Evolutionary conservation across 2,329 filamentous ascomycete species (phyloP), one percentile per base, ranked within the genome.

Genomic region (Mycocentrospora acerina): DNA sequence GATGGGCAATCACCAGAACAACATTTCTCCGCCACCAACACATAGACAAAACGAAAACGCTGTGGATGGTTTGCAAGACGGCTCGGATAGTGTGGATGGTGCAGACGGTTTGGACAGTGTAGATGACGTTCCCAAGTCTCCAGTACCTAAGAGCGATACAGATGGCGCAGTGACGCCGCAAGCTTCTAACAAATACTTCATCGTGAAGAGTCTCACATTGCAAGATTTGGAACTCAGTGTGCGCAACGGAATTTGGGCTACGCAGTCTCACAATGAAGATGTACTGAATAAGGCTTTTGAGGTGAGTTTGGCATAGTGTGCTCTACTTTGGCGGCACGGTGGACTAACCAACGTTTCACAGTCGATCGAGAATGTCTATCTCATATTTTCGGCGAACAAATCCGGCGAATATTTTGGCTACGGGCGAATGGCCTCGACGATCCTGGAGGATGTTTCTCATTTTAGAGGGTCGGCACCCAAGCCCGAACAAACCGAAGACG

Each of bases 361-460:
- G 90, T 73, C 76, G 8, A 81, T 83, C 11, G 88, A 94, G 36
- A 88, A 86, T 57, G 90, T 97, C 1, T 96, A 90, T 59, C 75
- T 97, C 19, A 81, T 97, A 11, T 97, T 97, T 66, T 97, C 91
- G 1, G 91, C 91, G 10, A 97, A 97, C 68, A 96, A 96, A 60
- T 96, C 91, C 0, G 91, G 91, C 10, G 91, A 96, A 67, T 97
- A 96, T 62, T 96, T 93, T 69, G 91, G 91, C 14, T 96, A 95
- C 60, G 91, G 90, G 14, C 82, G 86, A 25, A 97, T 97, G 91
- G 73, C 77, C 8, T 95, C 91, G 15, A 74, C 82, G 4, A 95
- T 96, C 57, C 83, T 86, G 53, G 80, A 90, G 37, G 86, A 95
- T 51, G 82, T 85, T 4, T 51, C 54, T 19, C 46, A 52, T 10